A percentile compares a stretch with the other conserved stretches of the same genome.
These are phyloP conservation scores for Ramaria sp. DNA, from an alignment of 768 basidiomycete species.

Conservation along the genomic window DNA sequence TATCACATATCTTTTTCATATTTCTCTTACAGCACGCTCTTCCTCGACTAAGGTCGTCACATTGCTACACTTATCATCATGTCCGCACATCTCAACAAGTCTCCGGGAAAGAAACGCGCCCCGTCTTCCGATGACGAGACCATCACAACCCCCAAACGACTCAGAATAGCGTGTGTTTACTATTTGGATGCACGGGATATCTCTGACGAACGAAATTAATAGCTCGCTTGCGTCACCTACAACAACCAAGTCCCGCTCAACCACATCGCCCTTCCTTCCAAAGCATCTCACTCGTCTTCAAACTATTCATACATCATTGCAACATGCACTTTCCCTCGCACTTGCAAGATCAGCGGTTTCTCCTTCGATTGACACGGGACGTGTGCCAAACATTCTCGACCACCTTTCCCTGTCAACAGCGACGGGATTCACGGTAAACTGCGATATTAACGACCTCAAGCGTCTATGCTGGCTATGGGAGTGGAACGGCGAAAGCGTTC, in stretches of 20 bases:
- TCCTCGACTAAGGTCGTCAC: neutral
- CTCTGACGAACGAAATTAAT: slow-evolving; percentile 1
- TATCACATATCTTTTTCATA: neutral
- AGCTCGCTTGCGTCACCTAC: slow-evolving; percentile 54
- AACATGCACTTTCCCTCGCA: slow-evolving; percentile 77
- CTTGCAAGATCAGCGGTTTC: slow-evolving; percentile 75
- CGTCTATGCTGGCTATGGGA: slow-evolving; percentile 86
- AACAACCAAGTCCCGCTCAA: slow-evolving; percentile 25
- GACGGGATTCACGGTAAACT: slow-evolving; percentile 50
- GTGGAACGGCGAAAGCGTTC: slow-evolving; percentile 53
- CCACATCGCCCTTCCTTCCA: slow-evolving; percentile 32
- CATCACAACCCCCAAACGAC: slow-evolving; percentile 58
- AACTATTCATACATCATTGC: slow-evolving; percentile 56
- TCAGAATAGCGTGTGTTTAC: slow-evolving; percentile 40
- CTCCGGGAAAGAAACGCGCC: slow-evolving; percentile 60
- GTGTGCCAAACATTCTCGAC: slow-evolving; percentile 70
- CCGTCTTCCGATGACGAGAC: slow-evolving; percentile 37
- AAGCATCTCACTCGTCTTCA: slow-evolving; percentile 49
- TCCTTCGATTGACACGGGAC: slow-evolving; percentile 63
- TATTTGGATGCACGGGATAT: slow-evolving; percentile 1
- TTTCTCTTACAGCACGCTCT: neutral
- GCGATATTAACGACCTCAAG: slow-evolving; percentile 58
- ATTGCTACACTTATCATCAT: neutral
- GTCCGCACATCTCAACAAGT: neutral
- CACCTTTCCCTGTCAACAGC: slow-evolving; percentile 63